Base-by-base conservation (phyloP, 306 rosid genomes). In the Arachis hypogaea region DNA sequence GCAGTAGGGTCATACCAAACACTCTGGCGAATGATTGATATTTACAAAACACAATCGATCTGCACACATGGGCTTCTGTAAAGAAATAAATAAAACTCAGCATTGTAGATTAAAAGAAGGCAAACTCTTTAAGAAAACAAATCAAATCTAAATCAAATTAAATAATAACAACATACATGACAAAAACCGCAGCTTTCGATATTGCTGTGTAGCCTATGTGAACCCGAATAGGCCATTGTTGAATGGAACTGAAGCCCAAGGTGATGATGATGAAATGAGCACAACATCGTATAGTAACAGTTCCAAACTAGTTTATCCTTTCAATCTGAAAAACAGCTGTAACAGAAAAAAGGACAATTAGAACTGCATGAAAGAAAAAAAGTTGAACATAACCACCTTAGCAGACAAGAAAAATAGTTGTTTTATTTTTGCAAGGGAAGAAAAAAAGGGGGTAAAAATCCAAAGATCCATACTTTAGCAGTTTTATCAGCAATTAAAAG, bases 141-240 rank as follows among this genome's bases (percentile, higher is more conserved):
- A 61, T 61, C 14, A 74, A 70, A 61, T 11, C 38, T 5, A 42
- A 54, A 43, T 47, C 57, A 64, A 57, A 61, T 61, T 12, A 74
- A 70, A 61, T 11, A 70, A 61, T 11, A 69, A 43, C 58, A 59
- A 81, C 90, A 77, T 92, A 89, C 97, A 78, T 49, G 72, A 61
- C 84, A 73, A 18, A 69, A 80, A 49, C 71, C 72, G 49, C 76
- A 80, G 33, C 66, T 72, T 77, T 86, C 79, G 75, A 61, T 56
- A 58, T 11, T 70, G 58, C 29, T 68, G 63, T 77, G 76, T 68
- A 77, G 59, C 59, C 78, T 74, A 51, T 14, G 79, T 66, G 76
- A 82, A 77, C 86, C 79, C 29, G 82, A 65, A 66, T 73, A 87
- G 11, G 82, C 77, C 94, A 91, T 91, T 52, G 72, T 63, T 68